A percentile compares a stretch with the other conserved stretches of the same genome.
Conservation (phyloP, 2,329 filamentous ascomycete species). For the Apiospora pterosperma region DNA sequence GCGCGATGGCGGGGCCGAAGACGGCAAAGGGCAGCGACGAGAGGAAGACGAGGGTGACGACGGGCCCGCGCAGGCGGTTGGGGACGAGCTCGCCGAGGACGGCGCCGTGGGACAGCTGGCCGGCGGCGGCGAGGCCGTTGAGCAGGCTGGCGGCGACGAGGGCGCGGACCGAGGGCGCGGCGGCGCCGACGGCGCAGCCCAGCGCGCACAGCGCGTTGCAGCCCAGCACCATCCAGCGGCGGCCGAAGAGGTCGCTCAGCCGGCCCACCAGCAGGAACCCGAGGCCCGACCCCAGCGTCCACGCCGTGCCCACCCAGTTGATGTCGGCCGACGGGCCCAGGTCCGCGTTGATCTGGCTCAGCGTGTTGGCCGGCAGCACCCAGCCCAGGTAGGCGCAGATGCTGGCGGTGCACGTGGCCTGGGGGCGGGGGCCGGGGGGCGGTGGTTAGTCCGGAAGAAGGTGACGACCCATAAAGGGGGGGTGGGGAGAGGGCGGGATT, state of each 20-base stretch:
- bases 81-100: slow-evolving; percentile 41
- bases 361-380: slow-evolving; percentile 32
- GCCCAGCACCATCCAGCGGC: slow-evolving; percentile 36
- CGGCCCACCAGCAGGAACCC: slow-evolving; percentile 35
- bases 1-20: slow-evolving; percentile 44
- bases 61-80: slow-evolving; percentile 35
- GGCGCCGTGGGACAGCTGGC: slow-evolving; percentile 38
- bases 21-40: slow-evolving; percentile 37
- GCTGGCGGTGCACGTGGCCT: slow-evolving; percentile 31
- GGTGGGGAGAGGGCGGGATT: background rate
- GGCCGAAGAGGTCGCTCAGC: slow-evolving; percentile 39
- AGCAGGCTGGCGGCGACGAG: slow-evolving; percentile 35
- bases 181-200: slow-evolving; percentile 34
- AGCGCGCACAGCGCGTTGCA: slow-evolving; percentile 30
- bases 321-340: slow-evolving; percentile 19
- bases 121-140: slow-evolving; percentile 36
- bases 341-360: slow-evolving; percentile 14
- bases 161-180: slow-evolving; percentile 29
- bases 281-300: slow-evolving; percentile 20
- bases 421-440: background rate
- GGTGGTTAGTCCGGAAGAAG: background rate
- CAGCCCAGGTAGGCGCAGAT: slow-evolving; percentile 32
- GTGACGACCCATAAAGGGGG: too few species aligned
- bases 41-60: slow-evolving; percentile 35
- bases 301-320: slow-evolving; percentile 25